Percentiles rank a stretch among this genome's conserved stretches.
Conservation (phyloP, 2,329 filamentous ascomycete species). For the Alternaria consortialis region DNA sequence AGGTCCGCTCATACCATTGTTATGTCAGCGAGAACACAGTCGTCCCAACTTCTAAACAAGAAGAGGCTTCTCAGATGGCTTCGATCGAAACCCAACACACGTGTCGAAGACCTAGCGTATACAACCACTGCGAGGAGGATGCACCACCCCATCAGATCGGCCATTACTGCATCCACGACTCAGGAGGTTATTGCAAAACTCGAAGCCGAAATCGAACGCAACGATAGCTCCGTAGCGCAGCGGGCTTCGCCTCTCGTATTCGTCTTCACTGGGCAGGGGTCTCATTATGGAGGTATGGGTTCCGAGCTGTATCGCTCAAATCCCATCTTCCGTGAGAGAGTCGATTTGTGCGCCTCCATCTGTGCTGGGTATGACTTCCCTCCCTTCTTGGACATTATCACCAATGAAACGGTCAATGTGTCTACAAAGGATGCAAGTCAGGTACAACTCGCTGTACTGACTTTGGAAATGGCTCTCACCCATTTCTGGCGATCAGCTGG, state of each 20-base stretch:
- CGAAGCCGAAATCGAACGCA: not conserved
- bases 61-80: too few species aligned
- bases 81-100: not conserved
- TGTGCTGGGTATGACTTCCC: constrained; percentile 47
- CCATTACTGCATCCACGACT: not conserved
- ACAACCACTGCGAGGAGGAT: not conserved
- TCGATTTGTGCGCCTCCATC: constrained; percentile 39
- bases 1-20: too few species aligned
- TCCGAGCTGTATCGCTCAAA: constrained; percentile 27
- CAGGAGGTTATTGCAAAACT: too few species aligned
- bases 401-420: not conserved
- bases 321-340: constrained; percentile 40
- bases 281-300: constrained; percentile 28
- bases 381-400: constrained; percentile 30
- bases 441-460: constrained; percentile 54
- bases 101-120: not conserved
- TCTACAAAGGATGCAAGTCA: constrained; percentile 5
- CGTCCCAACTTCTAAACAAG: too few species aligned
- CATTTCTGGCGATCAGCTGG: constrained; percentile 23
- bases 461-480: constrained; percentile 50
- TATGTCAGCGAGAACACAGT: too few species aligned
- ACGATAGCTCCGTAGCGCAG: not conserved
- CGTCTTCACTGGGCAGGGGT: constrained; percentile 46
- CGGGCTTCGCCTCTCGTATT: not conserved
- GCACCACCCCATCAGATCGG: not conserved